Conservation (phyloP, 371 early-diverging fungal genomes). For the Catenaria anguillulae region DNA sequence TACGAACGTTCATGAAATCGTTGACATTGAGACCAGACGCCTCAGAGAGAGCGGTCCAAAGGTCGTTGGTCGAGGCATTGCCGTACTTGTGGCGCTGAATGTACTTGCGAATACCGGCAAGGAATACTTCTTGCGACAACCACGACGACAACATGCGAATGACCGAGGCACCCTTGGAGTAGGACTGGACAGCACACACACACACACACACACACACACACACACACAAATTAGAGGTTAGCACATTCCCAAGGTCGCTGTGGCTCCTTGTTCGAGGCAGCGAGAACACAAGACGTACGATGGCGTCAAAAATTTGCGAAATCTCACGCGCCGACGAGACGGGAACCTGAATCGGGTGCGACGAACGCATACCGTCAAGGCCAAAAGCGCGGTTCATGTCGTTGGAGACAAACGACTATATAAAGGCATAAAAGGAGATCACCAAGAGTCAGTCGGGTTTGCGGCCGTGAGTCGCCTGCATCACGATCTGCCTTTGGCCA, state of each 20-base stretch:
- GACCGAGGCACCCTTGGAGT: conserved; percentile 84
- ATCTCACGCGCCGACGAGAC: conserved; percentile 64
- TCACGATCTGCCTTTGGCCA: too few species aligned
- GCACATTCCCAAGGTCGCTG: too few species aligned
- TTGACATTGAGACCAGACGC: conserved; percentile 55
- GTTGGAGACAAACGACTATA: background rate
- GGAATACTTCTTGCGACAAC: conserved; percentile 56
- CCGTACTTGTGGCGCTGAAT: conserved; percentile 58
- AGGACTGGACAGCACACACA: too few species aligned
- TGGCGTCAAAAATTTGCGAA: conserved; percentile 67
- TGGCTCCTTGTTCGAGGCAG: too few species aligned
- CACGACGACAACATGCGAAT: conserved; percentile 81
- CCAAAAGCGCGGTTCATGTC: background rate
- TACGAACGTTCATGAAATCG: conserved; percentile 73
- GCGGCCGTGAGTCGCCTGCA: too few species aligned
- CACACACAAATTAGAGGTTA: too few species aligned
- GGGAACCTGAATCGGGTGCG: conserved; percentile 82
- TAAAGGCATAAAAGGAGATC: too few species aligned
- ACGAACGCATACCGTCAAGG: conserved; percentile 28
- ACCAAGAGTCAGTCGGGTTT: too few species aligned
- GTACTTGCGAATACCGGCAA: conserved; percentile 65
- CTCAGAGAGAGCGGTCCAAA: conserved; percentile 63
- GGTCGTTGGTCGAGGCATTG: conserved; percentile 71
- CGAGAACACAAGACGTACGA: too few species aligned
- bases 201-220: too few species aligned